Conservation (phyloP, 768 basidiomycete genomes). For the Pulveroboletus sp. region DNA sequence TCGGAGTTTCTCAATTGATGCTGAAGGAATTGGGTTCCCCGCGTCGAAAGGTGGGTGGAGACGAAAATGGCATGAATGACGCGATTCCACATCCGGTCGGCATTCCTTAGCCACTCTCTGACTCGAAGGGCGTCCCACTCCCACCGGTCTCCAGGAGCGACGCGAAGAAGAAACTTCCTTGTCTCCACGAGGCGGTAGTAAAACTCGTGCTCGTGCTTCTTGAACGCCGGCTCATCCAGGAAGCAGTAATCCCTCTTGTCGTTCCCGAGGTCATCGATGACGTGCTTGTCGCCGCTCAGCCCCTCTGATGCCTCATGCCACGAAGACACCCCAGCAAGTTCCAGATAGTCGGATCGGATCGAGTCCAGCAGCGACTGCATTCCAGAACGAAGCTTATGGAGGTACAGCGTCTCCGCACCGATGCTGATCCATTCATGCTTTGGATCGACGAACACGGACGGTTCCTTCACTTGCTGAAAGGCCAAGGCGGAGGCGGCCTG, state of each 20-base stretch:
- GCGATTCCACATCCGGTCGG: not conserved
- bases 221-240: not conserved
- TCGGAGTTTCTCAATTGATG: constrained; percentile 5
- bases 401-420: not conserved
- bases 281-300: too few species aligned
- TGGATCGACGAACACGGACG: not conserved
- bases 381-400: not conserved
- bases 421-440: not conserved
- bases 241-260: not conserved
- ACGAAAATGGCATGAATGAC: constrained; percentile 1
- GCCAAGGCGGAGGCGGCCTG: constrained; percentile 2
- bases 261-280: not conserved
- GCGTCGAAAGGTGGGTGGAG: not conserved
- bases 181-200: not conserved
- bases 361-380: not conserved
- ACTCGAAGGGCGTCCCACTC: not conserved
- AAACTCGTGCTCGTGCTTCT: not conserved
- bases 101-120: not conserved
- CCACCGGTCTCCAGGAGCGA: not conserved
- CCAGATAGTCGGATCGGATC: not conserved
- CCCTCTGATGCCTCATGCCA: too few species aligned
- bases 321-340: too few species aligned
- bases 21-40: constrained; percentile 2
- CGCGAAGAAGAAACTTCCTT: not conserved
- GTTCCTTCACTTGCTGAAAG: not conserved